Conservation (phyloP, 1,284 basidiomycete genomes). For the Leccinum solheimii region DNA sequence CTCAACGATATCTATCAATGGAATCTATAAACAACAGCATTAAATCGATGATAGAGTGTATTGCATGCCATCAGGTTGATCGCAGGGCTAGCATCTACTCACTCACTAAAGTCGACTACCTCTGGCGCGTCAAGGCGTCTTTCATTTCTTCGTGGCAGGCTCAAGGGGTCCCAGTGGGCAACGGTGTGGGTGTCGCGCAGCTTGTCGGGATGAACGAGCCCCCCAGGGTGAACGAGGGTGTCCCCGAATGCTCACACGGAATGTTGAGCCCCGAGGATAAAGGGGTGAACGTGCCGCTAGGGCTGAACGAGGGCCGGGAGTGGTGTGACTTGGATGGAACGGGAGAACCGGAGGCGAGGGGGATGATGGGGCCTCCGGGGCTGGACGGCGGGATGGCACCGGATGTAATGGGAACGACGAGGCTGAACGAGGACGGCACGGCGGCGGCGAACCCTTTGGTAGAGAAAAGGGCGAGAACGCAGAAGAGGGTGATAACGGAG, state of each 20-base stretch:
- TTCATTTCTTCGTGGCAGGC: background rate
- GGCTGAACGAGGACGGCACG: background rate
- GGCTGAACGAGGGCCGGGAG: background rate
- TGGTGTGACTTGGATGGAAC: background rate
- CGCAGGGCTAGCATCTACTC: background rate
- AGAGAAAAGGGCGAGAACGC: background rate
- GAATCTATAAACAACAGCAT: background rate
- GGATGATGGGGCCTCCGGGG: background rate
- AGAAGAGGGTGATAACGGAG: background rate
- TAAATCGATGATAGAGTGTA: background rate
- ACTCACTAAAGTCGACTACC: background rate
- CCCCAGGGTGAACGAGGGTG: background rate
- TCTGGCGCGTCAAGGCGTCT: background rate
- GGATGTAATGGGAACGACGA: background rate
- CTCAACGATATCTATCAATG: background rate
- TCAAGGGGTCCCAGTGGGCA: background rate
- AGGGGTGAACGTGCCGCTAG: background rate
- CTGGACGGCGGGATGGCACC: background rate
- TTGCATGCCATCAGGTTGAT: background rate
- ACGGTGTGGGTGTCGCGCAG: background rate
- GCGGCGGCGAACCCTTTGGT: background rate
- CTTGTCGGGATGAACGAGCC: background rate
- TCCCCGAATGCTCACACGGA: background rate
- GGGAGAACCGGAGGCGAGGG: background rate
- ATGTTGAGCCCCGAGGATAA: background rate